Evolutionary conservation across 768 basidiomycete genomes (phyloP).

Genomic region (Lactarius hengduanensis): DNA sequence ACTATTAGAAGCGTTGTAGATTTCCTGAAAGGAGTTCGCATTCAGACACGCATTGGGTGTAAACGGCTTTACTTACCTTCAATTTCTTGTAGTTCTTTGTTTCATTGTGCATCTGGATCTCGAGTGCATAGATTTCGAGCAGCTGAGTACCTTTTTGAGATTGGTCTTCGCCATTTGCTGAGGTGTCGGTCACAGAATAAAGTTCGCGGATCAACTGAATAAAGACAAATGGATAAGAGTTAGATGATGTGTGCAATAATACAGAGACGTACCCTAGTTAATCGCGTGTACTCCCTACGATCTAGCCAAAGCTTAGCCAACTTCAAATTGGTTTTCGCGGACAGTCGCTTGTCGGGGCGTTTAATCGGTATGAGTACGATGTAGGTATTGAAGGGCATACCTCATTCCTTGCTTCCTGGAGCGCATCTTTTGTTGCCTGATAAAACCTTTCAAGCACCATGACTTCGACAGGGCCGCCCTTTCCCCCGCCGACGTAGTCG

Average conservation of each 20-base stretch:
- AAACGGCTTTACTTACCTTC: conserved; percentile 51
- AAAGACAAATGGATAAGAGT: neutral
- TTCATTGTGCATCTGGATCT: conserved; percentile 99
- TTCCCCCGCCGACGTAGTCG: conserved; percentile 94
- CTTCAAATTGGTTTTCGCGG: conserved; percentile 95
- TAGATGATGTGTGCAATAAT: neutral
- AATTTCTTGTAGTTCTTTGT: conserved; percentile 94
- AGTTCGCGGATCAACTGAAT: conserved; percentile 74
- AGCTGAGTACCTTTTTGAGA: conserved; percentile 94
- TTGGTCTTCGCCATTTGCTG: conserved; percentile 70
- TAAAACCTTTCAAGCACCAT: conserved; percentile 94
- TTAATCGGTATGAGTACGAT: neutral
- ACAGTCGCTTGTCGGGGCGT: conserved; percentile 61
- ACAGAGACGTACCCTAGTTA: conserved; percentile 61
- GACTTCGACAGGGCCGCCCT: conserved; percentile 74
- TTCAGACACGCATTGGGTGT: neutral
- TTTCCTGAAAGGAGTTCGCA: conserved; percentile 59
- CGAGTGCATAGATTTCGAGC: conserved; percentile 95
- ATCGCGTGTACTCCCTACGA: conserved; percentile 81
- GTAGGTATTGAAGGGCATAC: conserved; percentile 39
- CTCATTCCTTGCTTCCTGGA: conserved; percentile 96
- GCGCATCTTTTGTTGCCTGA: conserved; percentile 83
- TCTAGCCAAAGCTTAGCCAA: conserved; percentile 97
- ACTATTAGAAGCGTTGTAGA: conserved; percentile 91
- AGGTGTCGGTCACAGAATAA: conserved; percentile 59